Evolutionary conservation across 352 stramenopile species (phyloP).

Genomic region (Pythium angustatum): DNA sequence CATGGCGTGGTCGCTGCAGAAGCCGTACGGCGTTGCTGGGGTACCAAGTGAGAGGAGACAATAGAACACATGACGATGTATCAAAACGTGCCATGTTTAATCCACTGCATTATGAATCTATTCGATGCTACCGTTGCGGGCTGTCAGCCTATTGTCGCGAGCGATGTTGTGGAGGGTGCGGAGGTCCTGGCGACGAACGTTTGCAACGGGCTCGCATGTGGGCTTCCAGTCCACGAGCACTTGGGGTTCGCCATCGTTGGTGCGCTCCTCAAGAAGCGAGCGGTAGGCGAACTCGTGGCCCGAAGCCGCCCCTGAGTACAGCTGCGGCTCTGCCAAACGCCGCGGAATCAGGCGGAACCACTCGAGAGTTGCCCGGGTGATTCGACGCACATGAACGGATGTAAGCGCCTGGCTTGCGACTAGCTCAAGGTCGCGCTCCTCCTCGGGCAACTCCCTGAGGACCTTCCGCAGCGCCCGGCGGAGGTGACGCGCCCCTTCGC

Average conservation of each 20-base stretch:
- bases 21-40: no score
- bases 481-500: background rate
- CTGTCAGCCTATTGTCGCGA: background rate
- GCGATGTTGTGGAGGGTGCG: background rate
- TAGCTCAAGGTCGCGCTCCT: constrained; percentile 1
- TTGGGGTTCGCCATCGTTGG: constrained; percentile 7
- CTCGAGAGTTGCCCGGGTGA: constrained; percentile 4
- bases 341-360: constrained; percentile 1
- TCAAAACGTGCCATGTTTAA: no score
- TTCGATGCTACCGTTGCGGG: background rate
- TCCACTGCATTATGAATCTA: no score
- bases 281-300: constrained; percentile 11
- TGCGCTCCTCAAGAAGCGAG: constrained; percentile 1
- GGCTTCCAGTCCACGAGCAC: constrained; percentile 16
- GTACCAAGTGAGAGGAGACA: no score
- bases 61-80: no score
- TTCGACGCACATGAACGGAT: background rate
- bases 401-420: background rate
- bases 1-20: no score
- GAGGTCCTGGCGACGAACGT: background rate
- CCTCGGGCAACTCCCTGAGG: background rate
- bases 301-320: background rate
- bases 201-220: constrained; percentile 2
- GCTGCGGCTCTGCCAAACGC: background rate
- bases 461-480: constrained; percentile 1